These are phyloP conservation scores for Aspergillus brasiliensis DNA, from an alignment of 2,329 filamentous ascomycete genomes.

Conservation along the genomic window DNA sequence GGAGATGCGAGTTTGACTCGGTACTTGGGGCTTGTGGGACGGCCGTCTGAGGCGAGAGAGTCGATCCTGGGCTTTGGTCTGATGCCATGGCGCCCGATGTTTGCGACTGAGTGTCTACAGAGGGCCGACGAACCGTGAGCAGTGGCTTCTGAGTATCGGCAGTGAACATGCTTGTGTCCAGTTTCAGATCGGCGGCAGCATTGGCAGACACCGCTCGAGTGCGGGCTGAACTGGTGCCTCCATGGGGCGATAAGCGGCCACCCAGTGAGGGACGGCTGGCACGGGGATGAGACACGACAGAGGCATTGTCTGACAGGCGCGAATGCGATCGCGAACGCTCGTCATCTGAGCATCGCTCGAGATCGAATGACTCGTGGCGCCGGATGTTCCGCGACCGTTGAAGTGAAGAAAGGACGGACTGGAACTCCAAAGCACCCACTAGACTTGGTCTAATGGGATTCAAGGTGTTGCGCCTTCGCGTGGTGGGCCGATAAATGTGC, in stretches of 20 bases:
- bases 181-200: constrained; percentile 52
- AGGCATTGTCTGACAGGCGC: constrained; percentile 51
- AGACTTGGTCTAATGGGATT: constrained; percentile 90
- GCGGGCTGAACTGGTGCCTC: constrained; percentile 31
- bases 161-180: constrained; percentile 44
- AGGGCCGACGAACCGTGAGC: constrained; percentile 45
- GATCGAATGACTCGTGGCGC: constrained; percentile 64
- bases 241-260: constrained; percentile 28
- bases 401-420: constrained; percentile 84
- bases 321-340: constrained; percentile 43
- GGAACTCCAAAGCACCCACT: constrained; percentile 89
- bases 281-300: constrained; percentile 51
- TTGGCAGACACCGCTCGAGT: constrained; percentile 63
- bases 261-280: constrained; percentile 26
- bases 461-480: constrained; percentile 70
- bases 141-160: constrained; percentile 25
- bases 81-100: constrained; percentile 23
- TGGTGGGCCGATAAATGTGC: constrained; percentile 74
- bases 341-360: constrained; percentile 71
- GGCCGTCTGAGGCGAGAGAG: constrained; percentile 39
- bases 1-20: constrained; percentile 24
- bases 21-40: constrained; percentile 39
- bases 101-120: constrained; percentile 26
- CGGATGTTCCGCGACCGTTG: constrained; percentile 78
- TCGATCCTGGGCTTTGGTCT: constrained; percentile 28